phyloP scores from a whole-genome alignment of 148 eudicot species.

The Euryodendron excelsum region DNA sequence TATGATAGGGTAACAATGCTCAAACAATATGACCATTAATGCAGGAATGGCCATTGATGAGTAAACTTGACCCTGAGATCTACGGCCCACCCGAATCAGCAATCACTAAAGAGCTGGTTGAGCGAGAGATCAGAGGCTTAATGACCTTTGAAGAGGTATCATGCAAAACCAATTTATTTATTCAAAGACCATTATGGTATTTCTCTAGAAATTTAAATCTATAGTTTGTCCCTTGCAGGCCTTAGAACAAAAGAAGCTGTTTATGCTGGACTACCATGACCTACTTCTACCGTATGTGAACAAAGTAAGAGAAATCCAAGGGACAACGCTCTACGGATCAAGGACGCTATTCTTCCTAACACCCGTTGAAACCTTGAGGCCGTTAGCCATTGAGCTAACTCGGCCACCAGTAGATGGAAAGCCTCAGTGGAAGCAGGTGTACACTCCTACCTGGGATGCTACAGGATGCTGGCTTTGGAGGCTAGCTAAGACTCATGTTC shows the following conservation, averaged over 20 bases:
- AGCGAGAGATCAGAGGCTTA: constrained; percentile 45
- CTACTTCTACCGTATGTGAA: constrained; percentile 62
- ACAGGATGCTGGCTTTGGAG: constrained; percentile 79
- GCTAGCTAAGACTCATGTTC: constrained; percentile 82
- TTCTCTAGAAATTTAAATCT: no score
- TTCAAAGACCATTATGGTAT: no score
- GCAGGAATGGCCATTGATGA: constrained; percentile 72
- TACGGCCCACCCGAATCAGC: constrained; percentile 76
- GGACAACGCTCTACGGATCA: constrained; percentile 71
- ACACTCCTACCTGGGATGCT: constrained; percentile 43
- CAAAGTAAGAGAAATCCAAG: constrained; percentile 57
- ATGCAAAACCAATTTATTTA: background rate
- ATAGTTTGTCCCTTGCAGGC: constrained; percentile 41
- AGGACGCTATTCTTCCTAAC: constrained; percentile 64
- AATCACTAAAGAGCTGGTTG: constrained; percentile 51
- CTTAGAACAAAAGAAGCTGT: constrained; percentile 55
- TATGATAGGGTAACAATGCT: no score
- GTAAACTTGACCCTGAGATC: constrained; percentile 59
- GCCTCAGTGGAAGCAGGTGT: constrained; percentile 70
- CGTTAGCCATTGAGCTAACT: constrained; percentile 70
- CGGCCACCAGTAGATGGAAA: constrained; percentile 59
- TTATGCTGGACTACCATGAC: constrained; percentile 83
- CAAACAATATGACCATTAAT: background rate
- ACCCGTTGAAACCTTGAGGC: constrained; percentile 41
- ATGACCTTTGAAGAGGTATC: constrained; percentile 51